Evolutionary conservation across 345 rosid genomes (phyloP).

Genomic region (Pugionium cornutum): DNA sequence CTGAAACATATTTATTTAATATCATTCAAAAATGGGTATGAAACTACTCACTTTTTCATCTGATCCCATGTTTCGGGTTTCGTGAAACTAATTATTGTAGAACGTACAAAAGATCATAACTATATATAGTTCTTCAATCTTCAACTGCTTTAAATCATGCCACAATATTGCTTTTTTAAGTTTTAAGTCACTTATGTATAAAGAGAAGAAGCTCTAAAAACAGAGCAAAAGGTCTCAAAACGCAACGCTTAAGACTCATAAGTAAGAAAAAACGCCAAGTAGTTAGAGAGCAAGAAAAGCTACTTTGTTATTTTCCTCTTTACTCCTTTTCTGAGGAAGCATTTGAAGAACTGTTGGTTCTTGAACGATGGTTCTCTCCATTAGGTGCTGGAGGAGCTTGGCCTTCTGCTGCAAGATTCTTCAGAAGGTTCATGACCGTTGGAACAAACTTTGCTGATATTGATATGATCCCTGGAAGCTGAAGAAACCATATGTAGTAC

Average conservation of each 20-base stretch:
- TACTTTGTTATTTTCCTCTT: slow-evolving; percentile 16
- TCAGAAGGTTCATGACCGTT: slow-evolving; percentile 87
- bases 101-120: neutral
- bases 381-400: slow-evolving; percentile 51
- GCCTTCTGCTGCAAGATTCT: slow-evolving; percentile 77
- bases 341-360: slow-evolving; percentile 37
- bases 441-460: slow-evolving; percentile 82
- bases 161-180: neutral
- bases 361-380: slow-evolving; percentile 31
- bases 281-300: slow-evolving; percentile 1
- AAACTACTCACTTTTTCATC: neutral
- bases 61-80: slow-evolving; percentile 19
- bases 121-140: neutral
- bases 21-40: neutral
- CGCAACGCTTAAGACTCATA: slow-evolving; percentile 21
- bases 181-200: neutral
- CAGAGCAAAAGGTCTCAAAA: slow-evolving; percentile 9
- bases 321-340: slow-evolving; percentile 60
- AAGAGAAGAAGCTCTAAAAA: slow-evolving; percentile 1
- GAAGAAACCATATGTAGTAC: slow-evolving; percentile 35
- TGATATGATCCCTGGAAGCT: slow-evolving; percentile 90
- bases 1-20: neutral
- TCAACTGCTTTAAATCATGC: slow-evolving; percentile 23
- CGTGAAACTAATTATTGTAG: slow-evolving; percentile 24
- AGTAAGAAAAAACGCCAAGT: slow-evolving; percentile 3